Base-by-base conservation (phyloP, 371 early-diverging fungal genomes). In the Mortierella sp. region DNA sequence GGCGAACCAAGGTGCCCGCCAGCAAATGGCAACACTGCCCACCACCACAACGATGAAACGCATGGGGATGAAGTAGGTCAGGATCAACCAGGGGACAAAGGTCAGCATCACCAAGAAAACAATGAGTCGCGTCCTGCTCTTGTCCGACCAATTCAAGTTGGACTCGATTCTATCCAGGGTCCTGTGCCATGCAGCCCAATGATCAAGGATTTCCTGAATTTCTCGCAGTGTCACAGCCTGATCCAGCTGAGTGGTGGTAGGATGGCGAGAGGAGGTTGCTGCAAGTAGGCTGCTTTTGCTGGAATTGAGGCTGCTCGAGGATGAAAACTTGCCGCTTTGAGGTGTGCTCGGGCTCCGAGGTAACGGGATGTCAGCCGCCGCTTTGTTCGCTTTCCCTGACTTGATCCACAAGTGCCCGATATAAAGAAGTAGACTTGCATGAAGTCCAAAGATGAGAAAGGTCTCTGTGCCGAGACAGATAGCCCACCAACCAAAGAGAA, bases 401-500 rank as follows among this genome's bases (percentile, higher is more conserved):
- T 65, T 63, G 43, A 81, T 62, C 81, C 81, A 79, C 39, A 55
- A 43, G 45, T 67, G 71, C 12, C 63, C 60, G 6, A 68, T 70
- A 54, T 71, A 76, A 3, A 65, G 53, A 22, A 79, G 54, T 29
- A 81, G 24, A 22, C 58, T 27, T 5, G 63, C 46, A 54, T 74
- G 79, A 13, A 71, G 57, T 3, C 81, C 81, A 68, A 45, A 81
- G 51, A 79, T 63, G 44, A 81, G 51, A 27, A 81, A 64, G 5
- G 67, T 54, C 44, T 62, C 66, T 28, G 79, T 60, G 22, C 69
- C 79, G 34, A 79, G 67, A 25, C 81, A 81, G 40, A 79, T 29
- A 22, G 70, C 65, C 81, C 81, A 81, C 81, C 81, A 81, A 34
- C 67, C 65, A 31, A 79, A 76, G 51, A 81, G 61, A 13, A 81